A percentile compares a stretch with the other conserved stretches of the same genome.
phyloP scores from a whole-genome alignment of 768 basidiomycete species.

The Termitomyces sp. region DNA sequence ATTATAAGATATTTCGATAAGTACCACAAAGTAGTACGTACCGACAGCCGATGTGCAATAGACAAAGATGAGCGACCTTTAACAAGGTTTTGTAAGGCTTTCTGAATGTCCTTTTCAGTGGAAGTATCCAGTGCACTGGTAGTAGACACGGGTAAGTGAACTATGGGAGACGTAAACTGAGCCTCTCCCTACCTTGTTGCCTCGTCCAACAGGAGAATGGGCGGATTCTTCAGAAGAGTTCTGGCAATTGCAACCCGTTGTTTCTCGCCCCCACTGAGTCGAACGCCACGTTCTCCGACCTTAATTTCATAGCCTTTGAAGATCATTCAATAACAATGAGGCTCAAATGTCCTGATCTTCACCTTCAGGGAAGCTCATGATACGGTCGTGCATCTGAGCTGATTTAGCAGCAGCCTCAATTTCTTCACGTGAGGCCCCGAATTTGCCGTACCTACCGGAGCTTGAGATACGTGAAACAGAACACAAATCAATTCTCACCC shows the following conservation, averaged over 20 bases:
- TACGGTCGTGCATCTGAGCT: constrained; percentile 85
- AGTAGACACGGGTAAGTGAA: background rate
- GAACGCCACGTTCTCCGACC: constrained; percentile 85
- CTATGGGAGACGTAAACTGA: background rate
- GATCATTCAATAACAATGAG: background rate
- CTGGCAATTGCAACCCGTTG: constrained; percentile 86
- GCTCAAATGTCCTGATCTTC: background rate
- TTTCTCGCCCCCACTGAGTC: constrained; percentile 85
- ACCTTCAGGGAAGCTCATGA: constrained; percentile 78
- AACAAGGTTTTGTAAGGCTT: constrained; percentile 76
- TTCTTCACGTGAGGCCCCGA: constrained; percentile 63
- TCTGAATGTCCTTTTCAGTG: constrained; percentile 87
- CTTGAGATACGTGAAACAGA: constrained; percentile 3
- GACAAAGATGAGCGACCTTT: constrained; percentile 69
- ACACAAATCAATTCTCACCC: constrained; percentile 32
- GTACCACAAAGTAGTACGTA: constrained; percentile 28
- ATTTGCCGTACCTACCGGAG: constrained; percentile 64
- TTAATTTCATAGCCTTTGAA: constrained; percentile 66
- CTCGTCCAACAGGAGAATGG: constrained; percentile 73
- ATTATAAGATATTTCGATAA: constrained; percentile 9
- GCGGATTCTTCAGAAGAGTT: constrained; percentile 82
- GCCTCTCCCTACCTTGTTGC: constrained; percentile 50
- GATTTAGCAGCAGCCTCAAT: constrained; percentile 75
- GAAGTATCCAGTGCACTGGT: constrained; percentile 79
- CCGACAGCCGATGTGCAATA: constrained; percentile 76